These are phyloP conservation scores for Blastobotrys elegans DNA, from an alignment of 1,139 yeast species.

Conservation along the genomic window DNA sequence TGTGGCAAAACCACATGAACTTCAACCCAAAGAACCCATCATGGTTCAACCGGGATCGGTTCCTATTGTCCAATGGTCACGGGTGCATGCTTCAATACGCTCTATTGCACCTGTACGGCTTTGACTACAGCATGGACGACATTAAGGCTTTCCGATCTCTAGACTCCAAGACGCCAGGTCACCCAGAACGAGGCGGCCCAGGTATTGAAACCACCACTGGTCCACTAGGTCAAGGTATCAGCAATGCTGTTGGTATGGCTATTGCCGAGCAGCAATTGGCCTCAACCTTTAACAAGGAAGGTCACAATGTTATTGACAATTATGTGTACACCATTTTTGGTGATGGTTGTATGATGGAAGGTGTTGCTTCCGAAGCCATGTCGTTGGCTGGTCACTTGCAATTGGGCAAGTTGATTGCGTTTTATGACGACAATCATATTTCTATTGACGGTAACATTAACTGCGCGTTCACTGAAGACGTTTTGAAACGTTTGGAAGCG, in stretches of 20 bases:
- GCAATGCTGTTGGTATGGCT: conserved; percentile 96
- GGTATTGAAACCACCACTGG: conserved; percentile 99
- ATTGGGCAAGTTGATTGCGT: conserved; percentile 88
- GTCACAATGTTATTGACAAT: conserved; percentile 57
- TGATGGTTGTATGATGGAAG: conserved; percentile 99
- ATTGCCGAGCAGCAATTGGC: conserved; percentile 91
- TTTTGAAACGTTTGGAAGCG: conserved; percentile 74
- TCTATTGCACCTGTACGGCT: conserved; percentile 81
- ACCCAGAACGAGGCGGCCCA: conserved; percentile 72
- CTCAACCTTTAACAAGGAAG: conserved; percentile 91
- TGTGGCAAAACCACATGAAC: conserved; percentile 69
- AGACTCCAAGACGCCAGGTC: conserved; percentile 93
- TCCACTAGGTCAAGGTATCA: conserved; percentile 98
- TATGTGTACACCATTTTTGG: conserved; percentile 82
- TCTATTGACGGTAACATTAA: conserved; percentile 94
- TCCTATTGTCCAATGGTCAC: conserved; percentile 94
- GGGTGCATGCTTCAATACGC: conserved; percentile 91
- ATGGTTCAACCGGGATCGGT: conserved; percentile 95
- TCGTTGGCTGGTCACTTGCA: conserved; percentile 96
- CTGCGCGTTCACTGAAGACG: conserved; percentile 94
- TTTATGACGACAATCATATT: conserved; percentile 97
- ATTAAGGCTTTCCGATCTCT: conserved; percentile 88
- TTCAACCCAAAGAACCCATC: conserved; percentile 87
- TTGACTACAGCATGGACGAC: conserved; percentile 76
- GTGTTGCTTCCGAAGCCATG: conserved; percentile 91